Conservation (phyloP, 225 moss, liverwort and hornwort genomes). For the Physcomitrellopsis africana region DNA sequence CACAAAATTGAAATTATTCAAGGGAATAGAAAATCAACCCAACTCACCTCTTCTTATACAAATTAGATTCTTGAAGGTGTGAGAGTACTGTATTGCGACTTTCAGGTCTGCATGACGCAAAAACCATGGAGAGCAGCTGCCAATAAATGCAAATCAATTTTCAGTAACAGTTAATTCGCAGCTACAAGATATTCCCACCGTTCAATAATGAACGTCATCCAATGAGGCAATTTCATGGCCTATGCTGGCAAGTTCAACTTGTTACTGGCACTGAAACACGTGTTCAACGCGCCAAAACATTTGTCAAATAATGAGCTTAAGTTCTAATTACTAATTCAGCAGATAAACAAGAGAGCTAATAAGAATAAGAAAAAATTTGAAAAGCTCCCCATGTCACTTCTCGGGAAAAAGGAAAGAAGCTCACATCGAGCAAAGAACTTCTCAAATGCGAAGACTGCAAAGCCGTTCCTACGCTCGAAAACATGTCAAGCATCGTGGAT, state of each 20-base stretch:
- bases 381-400: neutral
- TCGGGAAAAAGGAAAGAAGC: slow-evolving; percentile 19
- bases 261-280: slow-evolving; percentile 8
- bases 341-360: slow-evolving; percentile 16
- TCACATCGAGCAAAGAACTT: slow-evolving; percentile 53
- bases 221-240: neutral
- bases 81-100: slow-evolving; percentile 41
- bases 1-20: neutral
- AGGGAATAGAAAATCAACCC: slow-evolving; percentile 13
- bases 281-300: slow-evolving; percentile 7
- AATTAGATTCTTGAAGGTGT: slow-evolving; percentile 42
- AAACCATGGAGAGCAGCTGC: slow-evolving; percentile 53
- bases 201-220: neutral
- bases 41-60: slow-evolving; percentile 46
- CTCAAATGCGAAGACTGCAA: slow-evolving; percentile 26
- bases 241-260: slow-evolving; percentile 20
- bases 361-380: neutral
- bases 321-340: neutral
- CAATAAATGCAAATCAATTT: slow-evolving; percentile 23
- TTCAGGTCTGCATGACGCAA: slow-evolving; percentile 49
- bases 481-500: slow-evolving; percentile 28
- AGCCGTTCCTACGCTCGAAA: slow-evolving; percentile 5
- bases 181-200: neutral
- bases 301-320: neutral
- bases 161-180: slow-evolving; percentile 1